phyloP scores from a whole-genome alignment of 2,329 filamentous ascomycete genomes.

The Pseudocercospora fuligena region DNA sequence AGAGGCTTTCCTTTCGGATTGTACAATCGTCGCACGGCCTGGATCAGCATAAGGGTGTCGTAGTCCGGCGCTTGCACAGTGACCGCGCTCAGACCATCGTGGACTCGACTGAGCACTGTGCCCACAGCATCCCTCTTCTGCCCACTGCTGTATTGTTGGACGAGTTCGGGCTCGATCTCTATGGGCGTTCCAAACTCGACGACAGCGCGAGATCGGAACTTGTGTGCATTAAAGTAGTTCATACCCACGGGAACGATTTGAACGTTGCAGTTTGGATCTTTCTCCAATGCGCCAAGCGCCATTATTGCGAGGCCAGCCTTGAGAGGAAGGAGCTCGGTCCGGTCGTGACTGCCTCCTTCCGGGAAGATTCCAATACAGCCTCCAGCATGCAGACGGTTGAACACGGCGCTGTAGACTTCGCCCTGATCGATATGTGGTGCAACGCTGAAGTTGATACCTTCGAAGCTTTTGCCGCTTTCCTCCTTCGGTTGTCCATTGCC shows the following conservation, averaged over 20 bases:
- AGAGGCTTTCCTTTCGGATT: slow-evolving; percentile 94
- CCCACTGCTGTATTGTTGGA: slow-evolving; percentile 82
- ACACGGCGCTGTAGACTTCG: slow-evolving; percentile 91
- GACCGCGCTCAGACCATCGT: slow-evolving; percentile 81
- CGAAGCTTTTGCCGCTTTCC: slow-evolving; percentile 60
- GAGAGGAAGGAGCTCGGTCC: slow-evolving; percentile 85
- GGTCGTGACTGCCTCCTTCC: slow-evolving; percentile 93
- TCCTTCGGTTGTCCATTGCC: slow-evolving; percentile 62
- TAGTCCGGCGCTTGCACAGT: slow-evolving; percentile 93
- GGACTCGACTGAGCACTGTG: slow-evolving; percentile 81
- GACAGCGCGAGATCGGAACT: slow-evolving; percentile 93
- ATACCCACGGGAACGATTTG: slow-evolving; percentile 97
- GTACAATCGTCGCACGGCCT: slow-evolving; percentile 90
- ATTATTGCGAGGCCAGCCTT: slow-evolving; percentile 98
- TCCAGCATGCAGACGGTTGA: slow-evolving; percentile 76
- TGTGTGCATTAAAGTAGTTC: slow-evolving; percentile 99
- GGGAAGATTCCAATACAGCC: slow-evolving; percentile 97
- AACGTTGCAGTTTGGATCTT: slow-evolving; percentile 82
- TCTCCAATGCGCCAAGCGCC: slow-evolving; percentile 87
- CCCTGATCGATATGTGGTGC: slow-evolving; percentile 94
- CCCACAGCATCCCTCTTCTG: slow-evolving; percentile 86
- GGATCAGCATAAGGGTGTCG: slow-evolving; percentile 94
- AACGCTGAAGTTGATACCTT: slow-evolving; percentile 82
- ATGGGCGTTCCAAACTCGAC: slow-evolving; percentile 93
- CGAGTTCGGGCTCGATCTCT: slow-evolving; percentile 79